Base-by-base conservation (phyloP, 2,329 filamentous ascomycete species). In the Laburnicola sp. region DNA sequence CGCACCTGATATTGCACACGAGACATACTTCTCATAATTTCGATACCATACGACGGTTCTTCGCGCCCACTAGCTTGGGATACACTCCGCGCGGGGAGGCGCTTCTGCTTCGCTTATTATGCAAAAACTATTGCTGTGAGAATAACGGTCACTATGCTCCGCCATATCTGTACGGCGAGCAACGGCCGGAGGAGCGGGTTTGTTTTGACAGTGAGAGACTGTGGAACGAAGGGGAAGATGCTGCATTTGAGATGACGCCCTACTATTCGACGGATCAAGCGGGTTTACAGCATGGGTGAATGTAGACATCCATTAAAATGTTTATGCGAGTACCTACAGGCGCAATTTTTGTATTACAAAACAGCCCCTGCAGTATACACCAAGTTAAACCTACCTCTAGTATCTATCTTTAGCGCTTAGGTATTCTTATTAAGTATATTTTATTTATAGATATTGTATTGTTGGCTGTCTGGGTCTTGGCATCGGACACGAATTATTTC, bases 121-220 rank as follows among this genome's bases (percentile, higher is more conserved):
- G n/a, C n/a, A n/a, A n/a, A n/a, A n/a, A n/a, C n/a, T n/a, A n/a
- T n/a, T n/a, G 26, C 35, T 37, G n/a, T 10, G 23, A 41, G 26
- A 41, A 8, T 8, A 23, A 41, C 8, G 6, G 10, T 26, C 16
- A 21, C 9, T 23, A 22, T 27, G 27, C 27, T 41, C 28, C 45
- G 11, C 45, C 45, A 16, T 48, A 27, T 30, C 10, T 48, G 22
- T 42, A 42, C 11, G 28, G 37, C 11, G 45, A 48, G 11, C 3
- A 10, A 22, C 2, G 34, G 37, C 37, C 37, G n/a, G 4, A 28
- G 11, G 38, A 39, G 8, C n/a, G 3, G 6, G 37, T 48, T 2
- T 4, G 27, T 2, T 48, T 48, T 26, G 45, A 48, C 22, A 42
- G 37, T 37, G 27, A 38, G 27, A 22, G 11, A 26, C n/a, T 30